These are phyloP conservation scores for Xylogone sp. DNA, from an alignment of 2,329 filamentous ascomycete species.

Conservation along the genomic window DNA sequence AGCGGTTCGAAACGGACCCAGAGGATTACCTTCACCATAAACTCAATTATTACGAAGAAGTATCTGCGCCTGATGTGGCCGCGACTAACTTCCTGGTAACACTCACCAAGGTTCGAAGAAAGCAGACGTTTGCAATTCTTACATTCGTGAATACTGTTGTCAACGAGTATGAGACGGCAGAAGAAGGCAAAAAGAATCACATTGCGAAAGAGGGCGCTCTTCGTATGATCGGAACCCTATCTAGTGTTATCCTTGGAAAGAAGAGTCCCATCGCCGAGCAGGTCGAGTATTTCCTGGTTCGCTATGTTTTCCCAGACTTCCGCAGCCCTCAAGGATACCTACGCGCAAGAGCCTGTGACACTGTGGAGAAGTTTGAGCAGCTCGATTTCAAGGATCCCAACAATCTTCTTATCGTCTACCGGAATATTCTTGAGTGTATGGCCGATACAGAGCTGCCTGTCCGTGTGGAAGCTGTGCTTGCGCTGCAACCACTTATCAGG, in stretches of 20 bases:
- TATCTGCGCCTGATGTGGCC: slow-evolving; percentile 89
- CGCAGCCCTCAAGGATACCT: slow-evolving; percentile 88
- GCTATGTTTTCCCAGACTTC: slow-evolving; percentile 98
- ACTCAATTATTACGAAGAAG: slow-evolving; percentile 96
- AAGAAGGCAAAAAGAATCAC: slow-evolving; percentile 87
- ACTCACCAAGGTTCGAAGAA: slow-evolving; percentile 88
- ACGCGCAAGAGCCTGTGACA: slow-evolving; percentile 91
- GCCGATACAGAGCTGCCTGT: slow-evolving; percentile 91
- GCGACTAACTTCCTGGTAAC: slow-evolving; percentile 96
- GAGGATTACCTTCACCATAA: slow-evolving; percentile 97
- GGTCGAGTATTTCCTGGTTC: slow-evolving; percentile 97
- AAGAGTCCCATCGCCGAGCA: slow-evolving; percentile 98
- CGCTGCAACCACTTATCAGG: slow-evolving; percentile 90
- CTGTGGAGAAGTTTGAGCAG: slow-evolving; percentile 95
- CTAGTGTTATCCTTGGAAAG: slow-evolving; percentile 92
- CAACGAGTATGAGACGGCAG: slow-evolving; percentile 81
- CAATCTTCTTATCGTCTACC: slow-evolving; percentile 94
- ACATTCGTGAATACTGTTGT: slow-evolving; percentile 95
- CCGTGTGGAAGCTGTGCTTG: slow-evolving; percentile 87
- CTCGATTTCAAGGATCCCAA: slow-evolving; percentile 95
- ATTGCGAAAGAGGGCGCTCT: slow-evolving; percentile 94
- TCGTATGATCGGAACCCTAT: slow-evolving; percentile 93
- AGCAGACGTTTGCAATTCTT: slow-evolving; percentile 92
- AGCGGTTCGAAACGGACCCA: slow-evolving; percentile 90
- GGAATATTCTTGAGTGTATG: slow-evolving; percentile 96